phyloP scores from a whole-genome alignment of 805 yeast species.

The Martiniozyma abietophila region DNA sequence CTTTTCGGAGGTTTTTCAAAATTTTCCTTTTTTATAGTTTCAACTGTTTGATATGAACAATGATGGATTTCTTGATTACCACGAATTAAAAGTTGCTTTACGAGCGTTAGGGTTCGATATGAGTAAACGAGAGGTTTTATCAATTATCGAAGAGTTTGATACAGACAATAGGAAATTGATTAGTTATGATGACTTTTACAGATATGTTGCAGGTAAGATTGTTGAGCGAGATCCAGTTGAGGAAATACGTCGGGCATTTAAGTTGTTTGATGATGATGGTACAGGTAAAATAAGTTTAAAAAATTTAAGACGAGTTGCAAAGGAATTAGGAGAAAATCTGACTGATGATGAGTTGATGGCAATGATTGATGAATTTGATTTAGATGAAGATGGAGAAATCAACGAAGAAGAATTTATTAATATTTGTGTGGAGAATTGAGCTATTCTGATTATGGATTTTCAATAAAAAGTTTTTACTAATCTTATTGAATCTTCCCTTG shows the following conservation, averaged over 20 bases:
- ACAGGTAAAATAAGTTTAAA: constrained; percentile 81
- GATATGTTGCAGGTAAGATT: constrained; percentile 74
- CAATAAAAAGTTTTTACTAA: no score
- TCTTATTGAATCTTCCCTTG: not conserved
- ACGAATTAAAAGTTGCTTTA: constrained; percentile 88
- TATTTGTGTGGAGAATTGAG: constrained; percentile 64
- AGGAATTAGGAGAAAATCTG: constrained; percentile 84
- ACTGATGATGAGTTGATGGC: constrained; percentile 90
- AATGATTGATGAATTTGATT: constrained; percentile 95
- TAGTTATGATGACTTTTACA: constrained; percentile 72
- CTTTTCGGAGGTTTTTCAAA: not conserved
- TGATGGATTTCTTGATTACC: constrained; percentile 86
- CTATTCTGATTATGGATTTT: not conserved
- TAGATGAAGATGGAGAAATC: constrained; percentile 93
- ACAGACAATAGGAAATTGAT: constrained; percentile 65
- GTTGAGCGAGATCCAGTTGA: constrained; percentile 85
- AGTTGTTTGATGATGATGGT: constrained; percentile 76
- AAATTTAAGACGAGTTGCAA: constrained; percentile 80
- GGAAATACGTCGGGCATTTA: constrained; percentile 84
- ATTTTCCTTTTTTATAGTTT: no score
- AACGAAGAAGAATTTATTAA: constrained; percentile 85
- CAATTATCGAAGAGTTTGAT: constrained; percentile 73
- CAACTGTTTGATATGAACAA: constrained; percentile 84
- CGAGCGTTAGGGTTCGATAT: constrained; percentile 88
- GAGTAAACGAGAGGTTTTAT: constrained; percentile 63